Percentiles rank a stretch among this genome's conserved stretches.
Conservation (phyloP, 2,329 filamentous ascomycete genomes). For the Cordyceps tenuipes region DNA sequence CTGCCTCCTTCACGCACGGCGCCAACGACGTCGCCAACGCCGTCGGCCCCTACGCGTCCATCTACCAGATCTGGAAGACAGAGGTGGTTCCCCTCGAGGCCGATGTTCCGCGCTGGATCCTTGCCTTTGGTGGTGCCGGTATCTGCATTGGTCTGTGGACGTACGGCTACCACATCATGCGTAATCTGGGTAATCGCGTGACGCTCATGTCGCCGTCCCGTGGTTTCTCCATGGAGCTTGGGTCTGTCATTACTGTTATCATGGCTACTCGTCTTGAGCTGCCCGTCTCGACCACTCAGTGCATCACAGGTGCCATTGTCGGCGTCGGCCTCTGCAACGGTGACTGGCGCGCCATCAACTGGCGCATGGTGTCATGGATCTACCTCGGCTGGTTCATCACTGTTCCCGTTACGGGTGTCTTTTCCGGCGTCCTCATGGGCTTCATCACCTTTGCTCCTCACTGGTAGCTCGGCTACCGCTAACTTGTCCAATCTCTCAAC, state of each 20-base stretch:
- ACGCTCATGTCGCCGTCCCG: slow-evolving; percentile 54
- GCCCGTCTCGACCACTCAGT: slow-evolving; percentile 57
- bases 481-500: not conserved
- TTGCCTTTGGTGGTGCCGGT: slow-evolving; percentile 43
- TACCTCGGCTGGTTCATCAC: slow-evolving; percentile 54
- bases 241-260: slow-evolving; percentile 53
- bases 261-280: slow-evolving; percentile 54
- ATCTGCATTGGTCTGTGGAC: slow-evolving; percentile 52
- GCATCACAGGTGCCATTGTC: slow-evolving; percentile 54
- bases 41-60: slow-evolving; percentile 54
- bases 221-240: slow-evolving; percentile 53
- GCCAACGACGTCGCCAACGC: slow-evolving; percentile 59
- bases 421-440: slow-evolving; percentile 53
- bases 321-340: slow-evolving; percentile 55
- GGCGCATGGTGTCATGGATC: slow-evolving; percentile 53
- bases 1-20: slow-evolving; percentile 57
- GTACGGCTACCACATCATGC: slow-evolving; percentile 58
- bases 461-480: slow-evolving; percentile 21
- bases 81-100: slow-evolving; percentile 37
- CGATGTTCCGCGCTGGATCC: slow-evolving; percentile 51
- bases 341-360: slow-evolving; percentile 51
- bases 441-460: slow-evolving; percentile 54
- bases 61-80: slow-evolving; percentile 51
- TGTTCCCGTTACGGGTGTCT: slow-evolving; percentile 46
- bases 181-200: slow-evolving; percentile 52